A percentile compares a stretch with the other conserved stretches of the same genome.
Conservation (phyloP, 768 basidiomycete genomes). For the Lyophyllum decastes region DNA sequence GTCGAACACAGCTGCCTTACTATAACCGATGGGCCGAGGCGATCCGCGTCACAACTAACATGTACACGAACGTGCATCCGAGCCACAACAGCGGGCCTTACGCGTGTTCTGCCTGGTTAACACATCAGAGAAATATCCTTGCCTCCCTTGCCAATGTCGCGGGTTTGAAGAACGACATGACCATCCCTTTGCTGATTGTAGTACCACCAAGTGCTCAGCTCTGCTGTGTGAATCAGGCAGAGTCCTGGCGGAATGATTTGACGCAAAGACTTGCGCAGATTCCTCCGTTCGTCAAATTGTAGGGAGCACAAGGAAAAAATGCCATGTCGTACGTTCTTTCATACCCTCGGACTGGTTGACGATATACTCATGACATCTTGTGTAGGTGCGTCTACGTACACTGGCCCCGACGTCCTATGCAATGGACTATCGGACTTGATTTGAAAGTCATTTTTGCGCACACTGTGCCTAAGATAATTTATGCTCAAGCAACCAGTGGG, state of each 20-base stretch:
- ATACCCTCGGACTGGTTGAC: too few relatives aligned
- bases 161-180: neutral
- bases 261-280: neutral
- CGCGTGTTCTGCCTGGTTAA: neutral
- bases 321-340: too few relatives aligned
- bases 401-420: too few relatives aligned
- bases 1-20: neutral
- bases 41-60: neutral
- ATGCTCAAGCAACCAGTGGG: too few relatives aligned
- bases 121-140: neutral
- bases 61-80: neutral
- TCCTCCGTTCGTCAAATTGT: neutral
- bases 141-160: neutral
- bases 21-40: neutral
- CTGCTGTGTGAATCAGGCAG: neutral
- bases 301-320: too few relatives aligned
- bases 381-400: too few relatives aligned
- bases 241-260: neutral
- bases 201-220: neutral
- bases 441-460: too few relatives aligned
- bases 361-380: too few relatives aligned
- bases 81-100: too few relatives aligned
- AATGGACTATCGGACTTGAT: too few relatives aligned
- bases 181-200: neutral
- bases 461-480: too few relatives aligned